Base-by-base conservation (phyloP, 495 filamentous ascomycete species). In the Darksidea phi region DNA sequence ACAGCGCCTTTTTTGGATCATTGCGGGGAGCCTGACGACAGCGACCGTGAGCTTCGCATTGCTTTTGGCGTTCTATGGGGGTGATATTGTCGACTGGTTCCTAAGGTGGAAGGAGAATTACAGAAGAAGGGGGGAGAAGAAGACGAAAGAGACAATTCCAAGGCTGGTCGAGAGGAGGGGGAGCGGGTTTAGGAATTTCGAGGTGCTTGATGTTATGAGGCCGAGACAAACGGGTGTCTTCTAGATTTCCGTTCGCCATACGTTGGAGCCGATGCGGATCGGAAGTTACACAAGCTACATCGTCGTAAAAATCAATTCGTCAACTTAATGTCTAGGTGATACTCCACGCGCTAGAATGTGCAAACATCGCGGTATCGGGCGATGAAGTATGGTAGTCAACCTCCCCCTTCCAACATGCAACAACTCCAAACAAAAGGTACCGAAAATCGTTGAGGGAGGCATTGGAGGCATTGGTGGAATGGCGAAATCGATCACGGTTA, bases 1-100 rank as follows among this genome's bases (percentile, higher is more conserved):
- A 21, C 75, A 78, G 59, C 25, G 57, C 1, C 47, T 75, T 11
- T 78, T 76, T 54, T 78, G 75, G 75, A 66, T 67, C 12, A 69
- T 75, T 3, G 68, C 72, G 7, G 57, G 65, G 1, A 64, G 65
- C 20, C 53, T 74, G 12, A 75, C 72, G 0, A 58, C 63, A 10
- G 72, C 49, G 13, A 70, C 74, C 4, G 72, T 73, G 15, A 66
- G 63, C 6, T 63, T 68, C 25, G 60, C 72, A 1, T 59, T 69
- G 2, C 70, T 74, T 26, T 52, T 75, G 13, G 73, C 73, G 13
- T 75, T 75, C 59, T 75, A 73, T 50, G 72, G 73, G 3, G 66
- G 61, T 11, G 46, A 59, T 6, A 66, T 74, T 23, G 54, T 67
- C 2, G 71, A 75, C 38, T 63, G 54, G 38, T 42, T 73, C 34